phyloP scores from a whole-genome alignment of 306 rosid species.

The Parietaria judaica region DNA sequence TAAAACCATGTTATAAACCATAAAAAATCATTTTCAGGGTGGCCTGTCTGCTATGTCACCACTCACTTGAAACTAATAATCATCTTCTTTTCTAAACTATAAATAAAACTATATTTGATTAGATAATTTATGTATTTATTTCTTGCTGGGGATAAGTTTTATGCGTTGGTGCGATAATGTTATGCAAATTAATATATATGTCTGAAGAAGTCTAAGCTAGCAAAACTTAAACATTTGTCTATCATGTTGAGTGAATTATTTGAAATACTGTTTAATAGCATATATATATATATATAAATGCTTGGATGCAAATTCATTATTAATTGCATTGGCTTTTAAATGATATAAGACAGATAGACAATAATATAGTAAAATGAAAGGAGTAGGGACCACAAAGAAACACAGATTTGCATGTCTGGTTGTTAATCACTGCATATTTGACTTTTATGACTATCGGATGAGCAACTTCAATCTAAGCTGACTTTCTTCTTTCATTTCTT shows the following conservation, averaged over 20 bases:
- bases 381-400: slow-evolving; percentile 12
- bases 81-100: background rate
- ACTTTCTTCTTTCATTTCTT: background rate
- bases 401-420: slow-evolving; percentile 2
- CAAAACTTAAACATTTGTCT: slow-evolving; percentile 13
- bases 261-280: too few relatives aligned
- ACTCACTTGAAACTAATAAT: slow-evolving; percentile 1
- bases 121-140: background rate
- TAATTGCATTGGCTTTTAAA: slow-evolving; percentile 35
- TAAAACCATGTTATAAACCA: background rate
- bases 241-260: background rate
- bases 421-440: slow-evolving; percentile 12
- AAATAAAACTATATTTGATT: too few relatives aligned
- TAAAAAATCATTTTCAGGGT: background rate
- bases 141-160: background rate
- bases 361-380: background rate
- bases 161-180: background rate
- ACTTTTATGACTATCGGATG: background rate
- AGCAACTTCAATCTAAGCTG: slow-evolving; percentile 12
- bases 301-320: slow-evolving; percentile 47
- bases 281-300: background rate
- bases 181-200: slow-evolving; percentile 8
- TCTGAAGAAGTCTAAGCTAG: background rate
- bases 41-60: background rate
- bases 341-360: slow-evolving; percentile 25